Base-by-base conservation (phyloP, 495 filamentous ascomycete genomes). In the Hypoxylon crocopeplum region DNA sequence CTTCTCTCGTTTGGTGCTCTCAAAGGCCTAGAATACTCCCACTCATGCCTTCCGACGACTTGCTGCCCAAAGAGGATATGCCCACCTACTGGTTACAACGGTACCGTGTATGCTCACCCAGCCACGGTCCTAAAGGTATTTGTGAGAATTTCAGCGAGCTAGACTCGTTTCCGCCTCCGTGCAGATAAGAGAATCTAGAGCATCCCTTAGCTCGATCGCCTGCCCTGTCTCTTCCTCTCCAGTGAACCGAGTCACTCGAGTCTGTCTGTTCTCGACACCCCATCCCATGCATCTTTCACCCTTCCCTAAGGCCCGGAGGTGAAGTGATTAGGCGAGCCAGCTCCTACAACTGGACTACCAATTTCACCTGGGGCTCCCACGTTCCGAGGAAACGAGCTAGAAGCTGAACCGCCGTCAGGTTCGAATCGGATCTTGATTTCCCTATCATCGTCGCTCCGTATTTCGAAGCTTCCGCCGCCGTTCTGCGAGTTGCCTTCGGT, bases 401-500 rank as follows among this genome's bases (percentile, higher is more conserved):
- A 39, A 32, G 48, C 58, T 7, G 62, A 57, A 40, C 55, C 52
- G 25, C 33, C 56, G 7, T 50, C 67, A 15, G 68, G 45, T 22
- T 75, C 70, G 48, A 68, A 75, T 40, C 63, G 62, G 60, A 96
- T 87, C 33, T 82, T 75, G 25, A 73, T 75, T 21, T 75, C 74
- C 7, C 66, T 75, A 19, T 73, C 67, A 0, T 72, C 80, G 34
- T 84, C 79, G 33, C 81, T 79, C 41, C 78, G 78, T 50, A 88
- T 77, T 19, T 80, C 82, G 69, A 98, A 96, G 34, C 79, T 86
- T 15, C 94, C 94, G 46, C 94, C 94, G 46, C 94, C 94, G 60
- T 98, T 98, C 41, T 88, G 83, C 0, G 77, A 67, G 64, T 90
- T 95, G 52, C 94, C 94, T 68, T 94, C 88, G 1, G 93, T 95